These are phyloP conservation scores for Arthrobotrys entomopaga DNA, from an alignment of 2,329 filamentous ascomycete species.

Conservation along the genomic window DNA sequence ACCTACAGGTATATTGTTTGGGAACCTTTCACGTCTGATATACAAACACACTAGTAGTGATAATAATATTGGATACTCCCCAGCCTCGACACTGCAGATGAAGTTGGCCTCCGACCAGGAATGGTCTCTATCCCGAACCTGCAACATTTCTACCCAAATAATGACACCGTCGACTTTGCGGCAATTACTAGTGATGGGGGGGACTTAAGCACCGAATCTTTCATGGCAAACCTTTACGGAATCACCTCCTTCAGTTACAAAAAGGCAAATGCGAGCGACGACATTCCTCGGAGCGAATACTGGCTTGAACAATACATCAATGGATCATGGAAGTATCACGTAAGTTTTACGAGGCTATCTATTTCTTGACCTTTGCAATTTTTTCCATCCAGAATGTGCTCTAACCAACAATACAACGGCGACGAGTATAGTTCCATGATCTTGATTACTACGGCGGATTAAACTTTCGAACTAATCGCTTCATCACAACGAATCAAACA, in stretches of 20 bases:
- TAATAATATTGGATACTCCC: background rate
- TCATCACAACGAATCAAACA: constrained; percentile 20
- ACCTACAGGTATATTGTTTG: constrained; percentile 12
- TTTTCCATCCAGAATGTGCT: no score
- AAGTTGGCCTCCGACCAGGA: constrained; percentile 2
- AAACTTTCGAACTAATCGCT: background rate
- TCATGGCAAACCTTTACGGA: constrained; percentile 32
- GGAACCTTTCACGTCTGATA: background rate
- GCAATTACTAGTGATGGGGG: background rate
- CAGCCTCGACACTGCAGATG: constrained; percentile 4
- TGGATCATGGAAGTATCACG: constrained; percentile 21
- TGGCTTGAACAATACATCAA: constrained; percentile 21
- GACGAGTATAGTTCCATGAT: constrained; percentile 11
- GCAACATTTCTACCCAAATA: constrained; percentile 17
- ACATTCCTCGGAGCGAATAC: constrained; percentile 7
- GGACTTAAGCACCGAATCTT: constrained; percentile 4
- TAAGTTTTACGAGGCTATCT: background rate
- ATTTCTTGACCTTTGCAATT: background rate
- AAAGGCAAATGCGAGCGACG: constrained; percentile 3
- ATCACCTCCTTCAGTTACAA: constrained; percentile 25
- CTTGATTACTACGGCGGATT: constrained; percentile 24
- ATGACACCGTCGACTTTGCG: background rate
- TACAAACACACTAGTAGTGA: background rate
- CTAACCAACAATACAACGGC: background rate
- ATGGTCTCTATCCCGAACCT: constrained; percentile 10